Evolutionary conservation across 805 yeast species (phyloP).

Genomic region (Candida easanensis): DNA sequence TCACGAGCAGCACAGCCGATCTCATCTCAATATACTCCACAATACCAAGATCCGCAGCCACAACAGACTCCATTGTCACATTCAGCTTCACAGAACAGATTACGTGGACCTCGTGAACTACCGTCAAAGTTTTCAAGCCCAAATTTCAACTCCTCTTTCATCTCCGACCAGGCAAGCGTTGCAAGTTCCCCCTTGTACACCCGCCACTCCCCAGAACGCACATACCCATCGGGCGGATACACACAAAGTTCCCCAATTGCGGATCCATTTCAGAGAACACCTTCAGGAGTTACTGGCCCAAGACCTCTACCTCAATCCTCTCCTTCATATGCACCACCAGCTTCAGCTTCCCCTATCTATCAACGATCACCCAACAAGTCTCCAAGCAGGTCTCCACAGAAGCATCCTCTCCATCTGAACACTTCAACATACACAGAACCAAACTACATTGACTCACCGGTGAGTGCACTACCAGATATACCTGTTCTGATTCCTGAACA

Average conservation of each 20-base stretch:
- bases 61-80: not conserved
- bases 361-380: slow-evolving; percentile 13
- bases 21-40: slow-evolving; percentile 16
- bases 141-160: slow-evolving; percentile 5
- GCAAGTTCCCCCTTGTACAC: not conserved
- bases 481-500: slow-evolving; percentile 19
- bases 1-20: slow-evolving; percentile 23
- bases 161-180: slow-evolving; percentile 1
- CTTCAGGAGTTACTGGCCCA: slow-evolving; percentile 9
- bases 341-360: slow-evolving; percentile 8
- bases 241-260: slow-evolving; percentile 3
- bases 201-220: slow-evolving; percentile 7
- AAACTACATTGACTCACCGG: slow-evolving; percentile 17
- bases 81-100: slow-evolving; percentile 7
- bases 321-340: slow-evolving; percentile 2
- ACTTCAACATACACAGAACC: slow-evolving; percentile 5
- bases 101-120: slow-evolving; percentile 24
- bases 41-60: not conserved
- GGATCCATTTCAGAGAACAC: not conserved
- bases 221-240: not conserved
- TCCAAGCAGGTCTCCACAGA: slow-evolving; percentile 14
- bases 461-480: slow-evolving; percentile 24
- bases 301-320: slow-evolving; percentile 11
- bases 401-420: slow-evolving; percentile 7
- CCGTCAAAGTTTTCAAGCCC: slow-evolving; percentile 19